Base-by-base conservation (phyloP, 2,329 filamentous ascomycete genomes). In the Clarireedia monteithiana region DNA sequence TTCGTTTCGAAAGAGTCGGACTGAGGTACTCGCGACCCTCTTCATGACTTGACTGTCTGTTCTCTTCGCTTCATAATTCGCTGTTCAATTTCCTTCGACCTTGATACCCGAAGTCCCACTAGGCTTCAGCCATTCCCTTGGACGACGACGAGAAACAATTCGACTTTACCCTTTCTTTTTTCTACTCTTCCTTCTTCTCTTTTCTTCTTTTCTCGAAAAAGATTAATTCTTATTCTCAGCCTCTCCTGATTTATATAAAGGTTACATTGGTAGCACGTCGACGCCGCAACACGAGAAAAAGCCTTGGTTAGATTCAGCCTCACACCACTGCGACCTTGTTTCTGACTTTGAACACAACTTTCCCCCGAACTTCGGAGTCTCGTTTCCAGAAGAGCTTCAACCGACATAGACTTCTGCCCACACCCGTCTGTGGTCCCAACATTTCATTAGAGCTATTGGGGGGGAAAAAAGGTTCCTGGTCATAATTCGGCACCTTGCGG, bases 341-440 rank as follows among this genome's bases (percentile, higher is more conserved):
- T 62, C 58, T 60, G 55, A 51, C 55, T 60, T 56, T 38, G 48
- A 60, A 52, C 58, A 60, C 61, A 53, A 34, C 60, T 50, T 56
- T 59, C 58, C 62, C 59, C 63, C 59, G 59, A 61, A 27, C 42
- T 54, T 60, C 54, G 58, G 62, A 62, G 57, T 58, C 57, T 54
- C 59, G 58, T 61, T 65, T 66, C 64, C 65, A 66, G 64, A 65
- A 67, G 56, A 53, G 64, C 51, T 62, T 54, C 59, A 60, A 59
- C 55, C 60, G 57, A 62, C 62, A 62, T 62, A 59, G 62, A 45
- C 50, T 48, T 58, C 62, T 63, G 65, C 58, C 38, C 48, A 50
- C 52, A 60, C 56, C 66, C 64, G 63, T 53, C 56, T 59, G 62
- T 63, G 53, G 50, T 54, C 59, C 59, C 46, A 39, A 39, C 23